Conservation (phyloP, 768 basidiomycete genomes). For the Suillus subluteus region DNA sequence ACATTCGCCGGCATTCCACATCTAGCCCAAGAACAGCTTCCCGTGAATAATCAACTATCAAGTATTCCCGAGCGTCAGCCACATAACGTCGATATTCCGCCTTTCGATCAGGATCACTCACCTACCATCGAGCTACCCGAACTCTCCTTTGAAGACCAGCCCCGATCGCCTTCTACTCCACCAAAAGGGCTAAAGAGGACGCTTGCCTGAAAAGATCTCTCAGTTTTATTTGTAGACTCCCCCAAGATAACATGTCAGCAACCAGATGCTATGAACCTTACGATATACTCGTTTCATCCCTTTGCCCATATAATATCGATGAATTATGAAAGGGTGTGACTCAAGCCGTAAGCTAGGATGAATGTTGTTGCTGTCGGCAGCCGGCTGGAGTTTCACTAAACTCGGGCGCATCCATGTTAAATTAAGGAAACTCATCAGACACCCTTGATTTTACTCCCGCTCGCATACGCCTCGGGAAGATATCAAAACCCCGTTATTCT, state of each 20-base stretch:
- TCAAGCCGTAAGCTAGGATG: background rate
- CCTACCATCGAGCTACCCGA: background rate
- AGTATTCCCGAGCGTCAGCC: background rate
- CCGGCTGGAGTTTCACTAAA: background rate
- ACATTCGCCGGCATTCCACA: background rate
- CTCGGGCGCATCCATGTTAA: background rate
- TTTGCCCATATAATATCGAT: background rate
- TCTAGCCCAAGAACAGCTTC: background rate
- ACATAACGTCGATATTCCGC: background rate
- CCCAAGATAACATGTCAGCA: background rate
- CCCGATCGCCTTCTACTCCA: background rate
- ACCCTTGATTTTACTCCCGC: background rate
- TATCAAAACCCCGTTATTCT: background rate
- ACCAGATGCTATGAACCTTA: background rate
- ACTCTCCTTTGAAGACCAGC: background rate
- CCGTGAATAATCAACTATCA: background rate
- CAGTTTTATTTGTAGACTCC: background rate
- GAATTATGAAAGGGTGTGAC: background rate
- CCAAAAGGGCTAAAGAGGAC: background rate
- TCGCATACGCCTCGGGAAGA: background rate
- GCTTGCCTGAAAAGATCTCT: background rate
- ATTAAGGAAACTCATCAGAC: background rate
- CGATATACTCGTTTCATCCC: background rate
- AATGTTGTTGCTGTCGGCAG: background rate
- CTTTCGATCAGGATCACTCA: background rate